A percentile compares a stretch with the other conserved stretches of the same genome.
Evolutionary conservation across 2,329 filamentous ascomycete genomes (phyloP).

Genomic region (Thielaviopsis cerberus): DNA sequence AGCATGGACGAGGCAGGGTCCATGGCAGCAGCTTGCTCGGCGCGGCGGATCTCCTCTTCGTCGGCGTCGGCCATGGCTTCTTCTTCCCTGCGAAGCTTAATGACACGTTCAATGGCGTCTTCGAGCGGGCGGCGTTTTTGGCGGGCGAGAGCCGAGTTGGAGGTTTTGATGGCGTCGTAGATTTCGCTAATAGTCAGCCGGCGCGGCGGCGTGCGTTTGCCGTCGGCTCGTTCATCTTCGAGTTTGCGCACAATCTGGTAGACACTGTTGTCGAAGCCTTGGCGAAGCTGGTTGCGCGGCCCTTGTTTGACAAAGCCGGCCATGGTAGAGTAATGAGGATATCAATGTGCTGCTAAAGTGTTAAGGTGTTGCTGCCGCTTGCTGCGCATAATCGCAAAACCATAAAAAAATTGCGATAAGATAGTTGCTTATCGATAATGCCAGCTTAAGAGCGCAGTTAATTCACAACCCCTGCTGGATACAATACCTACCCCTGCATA

Average conservation of each 20-base stretch:
- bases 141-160: constrained; percentile 71
- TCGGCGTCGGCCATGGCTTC: constrained; percentile 32
- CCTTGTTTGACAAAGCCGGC: constrained; percentile 14
- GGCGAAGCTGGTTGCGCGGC: constrained; percentile 20
- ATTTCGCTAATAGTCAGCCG: constrained; percentile 39
- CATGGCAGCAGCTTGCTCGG: constrained; percentile 11
- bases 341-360: background rate
- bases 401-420: constrained; percentile 1
- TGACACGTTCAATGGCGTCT: constrained; percentile 66
- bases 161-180: constrained; percentile 64
- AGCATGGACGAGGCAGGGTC: constrained; percentile 20
- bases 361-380: too few species aligned
- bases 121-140: constrained; percentile 67
- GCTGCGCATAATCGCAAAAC: background rate
- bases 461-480: background rate
- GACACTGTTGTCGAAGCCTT: constrained; percentile 49
- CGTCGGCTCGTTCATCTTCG: constrained; percentile 40
- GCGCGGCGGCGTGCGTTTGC: constrained; percentile 16
- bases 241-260: constrained; percentile 66
- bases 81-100: constrained; percentile 52
- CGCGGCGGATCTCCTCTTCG: constrained; percentile 19
- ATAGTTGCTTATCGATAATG: constrained; percentile 7
- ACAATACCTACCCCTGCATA: background rate
- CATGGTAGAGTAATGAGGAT: constrained; percentile 14
- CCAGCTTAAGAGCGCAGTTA: background rate